These are phyloP conservation scores for Conidiobolus incongruus DNA, from an alignment of 371 early-diverging fungal genomes.

Conservation along the genomic window DNA sequence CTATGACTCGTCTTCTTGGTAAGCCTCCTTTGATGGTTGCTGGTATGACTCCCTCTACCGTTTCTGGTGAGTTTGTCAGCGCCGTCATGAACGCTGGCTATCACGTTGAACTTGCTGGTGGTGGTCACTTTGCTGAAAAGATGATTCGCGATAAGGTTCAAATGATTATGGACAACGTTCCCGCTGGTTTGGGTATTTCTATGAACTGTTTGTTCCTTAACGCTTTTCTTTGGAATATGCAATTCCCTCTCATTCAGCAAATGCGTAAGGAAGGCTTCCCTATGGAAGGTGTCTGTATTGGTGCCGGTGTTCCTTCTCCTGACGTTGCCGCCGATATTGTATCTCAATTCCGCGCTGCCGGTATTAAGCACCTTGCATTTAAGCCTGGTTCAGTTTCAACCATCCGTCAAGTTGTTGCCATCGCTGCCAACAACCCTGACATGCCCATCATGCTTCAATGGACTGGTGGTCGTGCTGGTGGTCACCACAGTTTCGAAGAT, in stretches of 20 bases:
- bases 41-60: conserved; percentile 78
- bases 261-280: conserved; percentile 85
- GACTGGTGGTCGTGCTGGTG: conserved; percentile 95
- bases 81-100: conserved; percentile 88
- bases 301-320: conserved; percentile 83
- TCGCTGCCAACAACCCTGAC: conserved; percentile 72
- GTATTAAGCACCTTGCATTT: conserved; percentile 78
- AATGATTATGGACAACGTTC: conserved; percentile 45
- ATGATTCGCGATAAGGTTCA: conserved; percentile 61
- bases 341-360: conserved; percentile 41
- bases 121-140: conserved; percentile 79
- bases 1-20: conserved; percentile 69
- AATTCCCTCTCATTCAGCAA: conserved; percentile 68
- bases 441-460: conserved; percentile 87
- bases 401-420: conserved; percentile 68
- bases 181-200: conserved; percentile 73
- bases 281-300: conserved; percentile 73
- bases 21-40: conserved; percentile 80
- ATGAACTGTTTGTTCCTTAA: conserved; percentile 85
- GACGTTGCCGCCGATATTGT: conserved; percentile 82
- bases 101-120: conserved; percentile 85
- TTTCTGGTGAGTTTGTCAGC: conserved; percentile 45
- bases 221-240: conserved; percentile 89
- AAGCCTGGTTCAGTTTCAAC: conserved; percentile 78
- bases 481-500: conserved; percentile 93